Base-by-base conservation (phyloP, 768 basidiomycete species). In the Calocera viscosa region DNA sequence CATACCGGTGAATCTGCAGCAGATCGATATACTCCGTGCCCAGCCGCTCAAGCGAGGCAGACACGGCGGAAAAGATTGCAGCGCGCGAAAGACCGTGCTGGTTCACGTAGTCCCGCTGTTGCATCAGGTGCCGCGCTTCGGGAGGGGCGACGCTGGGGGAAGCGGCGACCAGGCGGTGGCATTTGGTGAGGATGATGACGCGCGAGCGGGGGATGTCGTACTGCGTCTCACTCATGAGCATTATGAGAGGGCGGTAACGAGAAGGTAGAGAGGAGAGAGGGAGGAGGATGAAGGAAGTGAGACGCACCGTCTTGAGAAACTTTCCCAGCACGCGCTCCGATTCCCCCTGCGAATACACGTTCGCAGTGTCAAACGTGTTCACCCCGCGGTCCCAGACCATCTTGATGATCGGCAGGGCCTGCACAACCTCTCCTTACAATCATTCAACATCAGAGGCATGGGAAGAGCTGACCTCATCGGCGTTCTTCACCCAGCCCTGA, bases 11-110 rank as follows among this genome's bases (percentile, higher is more conserved):
- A 39, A 66, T 67, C 65, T 74, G 73, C 17, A 74, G 68, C 12
- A 79, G 72, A 63, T 79, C 78, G 49, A 79, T 67, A 68, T 78
- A 77, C 19, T 75, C 28, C 1, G 78, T 80, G 24, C 73, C 68
- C 24, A 80, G 71, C 2, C 79, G 77, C 24, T 66, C 69, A 5
- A 80, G 76, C 0, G 77, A 78, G 2, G 76, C 79, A 0, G 77
- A 76, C n/a, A 76, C 75, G 0, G 75, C 74, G 64, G 76, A 76
- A 73, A 77, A 77, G 43, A 77, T 77, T 10, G 74, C 76, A 1
- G 72, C 67, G 8, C 76, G 75, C 28, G 77, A 70, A 68, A 77
- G 73, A 11, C 78, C 77, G 12, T 39, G 22, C 28, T 78, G 77
- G 47, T 78, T 78, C 30, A 74, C 35, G 39, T 77, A 77, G 32